Evolutionary conservation across 495 filamentous ascomycete species (phyloP).

Genomic region (Pyrenopolyporus hunteri): DNA sequence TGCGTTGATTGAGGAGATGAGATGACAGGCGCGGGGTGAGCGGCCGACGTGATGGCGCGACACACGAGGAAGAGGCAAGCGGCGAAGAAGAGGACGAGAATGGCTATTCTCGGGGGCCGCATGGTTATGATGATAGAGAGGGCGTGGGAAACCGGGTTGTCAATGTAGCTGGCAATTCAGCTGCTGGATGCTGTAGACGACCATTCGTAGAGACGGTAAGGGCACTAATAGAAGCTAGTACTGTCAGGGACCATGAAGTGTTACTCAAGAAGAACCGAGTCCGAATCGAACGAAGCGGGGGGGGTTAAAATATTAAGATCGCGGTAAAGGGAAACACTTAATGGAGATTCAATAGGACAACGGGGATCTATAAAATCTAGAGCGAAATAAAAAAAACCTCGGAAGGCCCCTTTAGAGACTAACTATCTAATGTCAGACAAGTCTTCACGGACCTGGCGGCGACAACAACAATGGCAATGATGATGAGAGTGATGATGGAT

Average conservation of each 20-base stretch:
- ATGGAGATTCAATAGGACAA: conserved; percentile 2
- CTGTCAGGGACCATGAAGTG: neutral
- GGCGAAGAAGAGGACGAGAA: conserved; percentile 53
- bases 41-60: conserved; percentile 48
- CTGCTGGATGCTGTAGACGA: conserved; percentile 26
- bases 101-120: conserved; percentile 54
- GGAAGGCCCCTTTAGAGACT: conserved; percentile 5
- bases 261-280: conserved; percentile 19
- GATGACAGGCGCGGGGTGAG: conserved; percentile 35
- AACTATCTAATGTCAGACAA: no score
- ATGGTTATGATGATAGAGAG: conserved; percentile 41
- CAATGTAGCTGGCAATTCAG: conserved; percentile 43
- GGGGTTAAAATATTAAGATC: conserved; percentile 4
- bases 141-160: neutral
- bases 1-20: conserved; percentile 33
- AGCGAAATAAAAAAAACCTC: conserved; percentile 2
- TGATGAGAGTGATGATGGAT: conserved; percentile 46
- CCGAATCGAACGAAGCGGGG: conserved; percentile 15
- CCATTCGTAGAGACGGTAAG: conserved; percentile 30
- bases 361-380: conserved; percentile 14
- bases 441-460: no score
- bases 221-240: conserved; percentile 14
- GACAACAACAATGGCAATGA: conserved; percentile 4
- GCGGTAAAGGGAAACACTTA: conserved; percentile 8
- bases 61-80: conserved; percentile 56